Evolutionary conservation across 1,139 yeast genomes (phyloP).

Genomic region (Yamadazyma friedrichii): DNA sequence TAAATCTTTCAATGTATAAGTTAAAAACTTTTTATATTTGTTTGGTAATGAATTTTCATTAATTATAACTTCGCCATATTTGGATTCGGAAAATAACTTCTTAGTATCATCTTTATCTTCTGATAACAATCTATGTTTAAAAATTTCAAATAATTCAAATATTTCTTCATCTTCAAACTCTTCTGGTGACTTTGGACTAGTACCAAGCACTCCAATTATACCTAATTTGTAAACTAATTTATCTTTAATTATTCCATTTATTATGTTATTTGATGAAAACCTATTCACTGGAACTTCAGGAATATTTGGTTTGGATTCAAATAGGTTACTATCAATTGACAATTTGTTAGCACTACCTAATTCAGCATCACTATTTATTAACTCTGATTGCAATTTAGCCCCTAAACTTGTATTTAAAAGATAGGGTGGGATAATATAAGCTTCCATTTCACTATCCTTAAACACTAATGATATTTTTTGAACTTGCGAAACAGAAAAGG

Average conservation of each 20-base stretch:
- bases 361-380: conserved; percentile 23
- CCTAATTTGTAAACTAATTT: conserved; percentile 39
- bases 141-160: conserved; percentile 31
- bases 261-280: conserved; percentile 31
- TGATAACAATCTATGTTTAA: conserved; percentile 27
- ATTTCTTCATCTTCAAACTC: conserved; percentile 28
- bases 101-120: conserved; percentile 6
- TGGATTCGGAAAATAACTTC: conserved; percentile 8
- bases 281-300: conserved; percentile 13
- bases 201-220: conserved; percentile 39
- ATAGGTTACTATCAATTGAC: conserved; percentile 4
- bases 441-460: conserved; percentile 1
- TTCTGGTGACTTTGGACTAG: conserved; percentile 28
- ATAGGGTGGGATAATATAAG: conserved; percentile 46
- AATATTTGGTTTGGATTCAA: conserved; percentile 9
- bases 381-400: conserved; percentile 26
- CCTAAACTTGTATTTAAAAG: conserved; percentile 41
- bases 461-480: background rate
- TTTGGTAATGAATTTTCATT: conserved; percentile 15
- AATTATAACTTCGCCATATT: conserved; percentile 13
- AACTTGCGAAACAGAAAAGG: too few species aligned
- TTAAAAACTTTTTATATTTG: conserved; percentile 23
- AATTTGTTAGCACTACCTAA: conserved; percentile 26
- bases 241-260: conserved; percentile 33
- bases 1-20: conserved; percentile 27